Conservation (phyloP, 805 yeast species). For the Zygoascus tannicola region DNA sequence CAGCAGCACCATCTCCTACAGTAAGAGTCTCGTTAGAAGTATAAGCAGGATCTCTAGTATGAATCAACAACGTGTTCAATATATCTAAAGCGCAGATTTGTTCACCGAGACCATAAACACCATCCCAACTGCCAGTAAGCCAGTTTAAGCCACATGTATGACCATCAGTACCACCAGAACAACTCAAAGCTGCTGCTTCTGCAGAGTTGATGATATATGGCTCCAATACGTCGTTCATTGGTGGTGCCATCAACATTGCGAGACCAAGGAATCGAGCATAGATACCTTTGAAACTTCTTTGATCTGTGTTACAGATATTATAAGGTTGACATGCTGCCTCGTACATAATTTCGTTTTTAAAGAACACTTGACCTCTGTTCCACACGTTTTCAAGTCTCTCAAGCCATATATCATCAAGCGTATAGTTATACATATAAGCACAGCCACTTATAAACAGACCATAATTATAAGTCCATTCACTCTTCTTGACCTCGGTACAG, state of each 20-base stretch:
- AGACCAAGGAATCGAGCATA: slow-evolving; percentile 56
- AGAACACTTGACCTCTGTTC: slow-evolving; percentile 35
- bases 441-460: slow-evolving; percentile 61
- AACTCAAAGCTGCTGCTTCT: slow-evolving; percentile 63
- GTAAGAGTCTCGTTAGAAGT: slow-evolving; percentile 54
- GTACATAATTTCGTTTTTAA: slow-evolving; percentile 46
- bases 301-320: slow-evolving; percentile 56
- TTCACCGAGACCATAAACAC: slow-evolving; percentile 69
- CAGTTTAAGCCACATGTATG: slow-evolving; percentile 77
- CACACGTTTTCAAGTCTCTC: slow-evolving; percentile 43
- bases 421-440: slow-evolving; percentile 58
- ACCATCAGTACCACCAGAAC: slow-evolving; percentile 74
- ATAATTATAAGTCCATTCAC: slow-evolving; percentile 69
- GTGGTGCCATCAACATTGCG: slow-evolving; percentile 53
- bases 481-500: slow-evolving; percentile 42
- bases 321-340: slow-evolving; percentile 64
- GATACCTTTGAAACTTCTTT: slow-evolving; percentile 65
- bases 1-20: slow-evolving; percentile 66
- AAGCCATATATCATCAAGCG: slow-evolving; percentile 51
- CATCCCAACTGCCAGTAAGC: slow-evolving; percentile 55
- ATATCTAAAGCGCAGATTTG: slow-evolving; percentile 71
- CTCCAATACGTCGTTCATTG: slow-evolving; percentile 39
- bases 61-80: slow-evolving; percentile 35
- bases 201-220: slow-evolving; percentile 44
- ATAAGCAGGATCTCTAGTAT: slow-evolving; percentile 41